Base-by-base conservation (phyloP, 352 stramenopile species). In the Saprolegnia parasitica region DNA sequence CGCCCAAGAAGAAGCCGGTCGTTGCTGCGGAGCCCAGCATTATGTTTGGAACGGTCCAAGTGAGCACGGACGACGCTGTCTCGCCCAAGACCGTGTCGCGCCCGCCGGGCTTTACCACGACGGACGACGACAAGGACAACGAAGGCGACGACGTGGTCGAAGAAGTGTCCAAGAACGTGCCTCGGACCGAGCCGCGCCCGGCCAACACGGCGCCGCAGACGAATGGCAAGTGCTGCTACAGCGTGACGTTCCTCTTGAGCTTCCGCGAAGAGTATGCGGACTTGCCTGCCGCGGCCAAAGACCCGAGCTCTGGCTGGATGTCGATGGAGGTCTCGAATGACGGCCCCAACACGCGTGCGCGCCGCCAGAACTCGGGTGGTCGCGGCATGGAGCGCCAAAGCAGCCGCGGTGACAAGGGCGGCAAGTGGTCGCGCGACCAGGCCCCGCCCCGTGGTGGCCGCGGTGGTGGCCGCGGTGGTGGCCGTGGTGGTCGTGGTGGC, bases 291-390 rank as follows among this genome's bases (percentile, higher is more conserved):
- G 72, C 74, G 46, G 73, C 70, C 60, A 72, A 68, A 35, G 75
- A 71, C 5, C 61, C 76, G 4, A 78, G 84, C 37, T 78, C 77
- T 13, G 80, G 79, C 70, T 90, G 83, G 83, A 81, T 81, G 32
- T 84, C 77, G 5, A 89, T 90, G 83, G 81, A 90, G 15, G 77
- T 88, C 45, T 78, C 78, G 8, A 87, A 78, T 18, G 83, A 89
- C 50, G 83, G 83, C 35, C 79, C 83, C 10, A 39, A 49, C 42
- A 49, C 11, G 75, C 74, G 18, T 76, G 77, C 50, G 72, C 71
- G 18, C 56, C 18, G 26, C 47, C 24, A 49, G 42, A 49, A 15
- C 13, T 40, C 39, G 8, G 40, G 40, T 32, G 50, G 40, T 42
- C 58, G 58, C 21, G 40, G 46, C 40, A 55, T 50, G 10, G 58